phyloP scores from a whole-genome alignment of 2,329 filamentous ascomycete genomes.

The Hypoxylon sp. region DNA sequence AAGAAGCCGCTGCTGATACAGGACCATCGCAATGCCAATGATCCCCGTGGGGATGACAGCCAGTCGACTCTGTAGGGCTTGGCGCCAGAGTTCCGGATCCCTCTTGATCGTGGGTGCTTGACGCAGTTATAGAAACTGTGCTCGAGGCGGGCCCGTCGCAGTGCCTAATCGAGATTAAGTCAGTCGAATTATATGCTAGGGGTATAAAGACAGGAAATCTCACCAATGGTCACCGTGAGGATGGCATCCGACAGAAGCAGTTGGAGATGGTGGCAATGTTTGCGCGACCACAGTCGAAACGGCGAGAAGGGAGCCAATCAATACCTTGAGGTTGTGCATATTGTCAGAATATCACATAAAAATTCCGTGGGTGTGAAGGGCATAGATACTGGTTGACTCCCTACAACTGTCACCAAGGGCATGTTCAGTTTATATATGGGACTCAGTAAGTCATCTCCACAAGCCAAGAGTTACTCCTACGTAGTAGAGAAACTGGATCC shows the following conservation, averaged over 20 bases:
- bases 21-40: conserved; percentile 29
- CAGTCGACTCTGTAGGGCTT: conserved; percentile 37
- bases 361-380: not conserved
- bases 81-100: conserved; percentile 8
- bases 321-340: conserved; percentile 34
- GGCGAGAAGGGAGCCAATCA: conserved; percentile 36
- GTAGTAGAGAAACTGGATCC: not conserved
- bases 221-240: conserved; percentile 59
- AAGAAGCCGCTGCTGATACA: conserved; percentile 23
- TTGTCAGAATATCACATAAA: conserved; percentile 5
- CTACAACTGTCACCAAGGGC: not conserved
- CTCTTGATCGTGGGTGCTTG: conserved; percentile 23
- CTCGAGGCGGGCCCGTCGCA: conserved; percentile 33
- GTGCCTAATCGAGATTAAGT: conserved; percentile 24
- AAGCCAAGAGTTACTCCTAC: not conserved
- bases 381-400: not conserved
- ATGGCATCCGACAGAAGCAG: conserved; percentile 55
- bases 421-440: conserved; percentile 9
- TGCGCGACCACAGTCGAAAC: conserved; percentile 27
- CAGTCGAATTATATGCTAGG: not conserved
- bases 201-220: not conserved
- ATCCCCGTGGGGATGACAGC: not conserved
- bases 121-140: conserved; percentile 11
- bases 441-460: not conserved
- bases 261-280: conserved; percentile 40